Evolutionary conservation across 2,329 filamentous ascomycete species (phyloP).

Genomic region (Alternaria burnsii): DNA sequence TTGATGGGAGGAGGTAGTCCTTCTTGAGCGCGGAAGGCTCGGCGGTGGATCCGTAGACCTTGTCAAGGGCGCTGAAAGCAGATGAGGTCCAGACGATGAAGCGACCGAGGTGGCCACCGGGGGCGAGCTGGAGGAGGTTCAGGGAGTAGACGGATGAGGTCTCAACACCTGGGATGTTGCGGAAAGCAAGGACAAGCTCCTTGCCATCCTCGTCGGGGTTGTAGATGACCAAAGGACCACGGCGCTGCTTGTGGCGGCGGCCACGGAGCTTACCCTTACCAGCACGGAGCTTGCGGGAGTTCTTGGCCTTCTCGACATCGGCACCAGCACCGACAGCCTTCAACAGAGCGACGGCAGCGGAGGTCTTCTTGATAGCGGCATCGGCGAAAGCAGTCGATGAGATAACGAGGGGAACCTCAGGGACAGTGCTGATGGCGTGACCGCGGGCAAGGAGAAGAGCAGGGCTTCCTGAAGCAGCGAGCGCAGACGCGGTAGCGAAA

Average conservation of each 20-base stretch:
- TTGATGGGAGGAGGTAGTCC: slow-evolving; percentile 96
- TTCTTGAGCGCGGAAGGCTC: slow-evolving; percentile 93
- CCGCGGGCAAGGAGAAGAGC: slow-evolving; percentile 96
- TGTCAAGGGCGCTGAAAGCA: slow-evolving; percentile 95
- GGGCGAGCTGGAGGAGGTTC: slow-evolving; percentile 98
- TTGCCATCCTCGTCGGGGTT: slow-evolving; percentile 94
- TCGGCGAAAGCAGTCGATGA: slow-evolving; percentile 88
- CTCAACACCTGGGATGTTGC: slow-evolving; percentile 99
- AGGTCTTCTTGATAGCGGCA: slow-evolving; percentile 84
- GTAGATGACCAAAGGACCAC: slow-evolving; percentile 97
- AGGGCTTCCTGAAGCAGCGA: slow-evolving; percentile 94
- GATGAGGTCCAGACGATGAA: slow-evolving; percentile 99
- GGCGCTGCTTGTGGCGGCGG: slow-evolving; percentile 96
- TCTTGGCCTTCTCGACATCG: slow-evolving; percentile 95
- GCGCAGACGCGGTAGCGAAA: slow-evolving; percentile 95
- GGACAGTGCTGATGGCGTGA: slow-evolving; percentile 89
- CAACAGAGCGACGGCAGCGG: slow-evolving; percentile 84
- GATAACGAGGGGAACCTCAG: slow-evolving; percentile 96
- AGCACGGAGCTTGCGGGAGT: slow-evolving; percentile 94
- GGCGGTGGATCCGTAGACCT: slow-evolving; percentile 94
- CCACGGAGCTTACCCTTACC: slow-evolving; percentile 99
- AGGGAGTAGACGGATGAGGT: slow-evolving; percentile 91
- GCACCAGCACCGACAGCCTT: slow-evolving; percentile 88
- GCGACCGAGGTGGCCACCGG: slow-evolving; percentile 97
- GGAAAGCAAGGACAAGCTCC: slow-evolving; percentile 92